Base-by-base conservation (phyloP, 2,329 filamentous ascomycete genomes). In the Ilyonectria robusta region DNA sequence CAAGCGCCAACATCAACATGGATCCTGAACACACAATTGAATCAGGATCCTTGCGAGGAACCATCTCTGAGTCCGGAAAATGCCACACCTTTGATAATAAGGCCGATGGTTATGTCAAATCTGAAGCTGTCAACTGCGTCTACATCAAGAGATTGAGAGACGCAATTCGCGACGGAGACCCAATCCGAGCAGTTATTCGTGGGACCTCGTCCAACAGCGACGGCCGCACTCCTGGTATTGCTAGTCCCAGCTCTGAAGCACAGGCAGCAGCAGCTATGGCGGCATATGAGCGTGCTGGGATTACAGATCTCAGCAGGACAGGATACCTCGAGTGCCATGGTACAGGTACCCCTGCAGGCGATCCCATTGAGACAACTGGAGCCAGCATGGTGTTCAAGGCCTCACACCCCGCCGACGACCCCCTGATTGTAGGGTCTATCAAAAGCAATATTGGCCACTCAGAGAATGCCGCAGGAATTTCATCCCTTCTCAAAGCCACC, bases 21-120 rank as follows among this genome's bases (percentile, higher is more conserved):
- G 81, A 78, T 2, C 83, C 83, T 1, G 81, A 85, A 79, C 40
- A 82, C 83, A 72, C 80, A 81, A 72, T 80, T 78, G 10, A 84
- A 81, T 81, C 80, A 77, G 6, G 68, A 78, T 78, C 26, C 71
- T 84, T 48, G 79, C 80, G 62, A 81, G 84, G 51, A 73, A 84
- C 15, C 78, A 79, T 58, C 37, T 76, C 75, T 1, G 47, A 67
- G 3, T 58, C 68, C 4, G 71, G 73, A 3, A 65, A 60, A 8
- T 81, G 78, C 62, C 77, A 79, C 33, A 77, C 79, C 0, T 83
- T 82, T 63, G 77, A 78, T 51, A 69, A 68, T 3, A 69, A 71
- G 11, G 85, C 82, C 0, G 78, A 83, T 54, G 85, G 85, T 0
- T 87, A 86, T 63, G 81, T 77, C 6, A 78, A 82, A 17, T 84